Evolutionary conservation across 2,329 filamentous ascomycete genomes (phyloP).

Genomic region (Cylindrodendrum hubeiense): DNA sequence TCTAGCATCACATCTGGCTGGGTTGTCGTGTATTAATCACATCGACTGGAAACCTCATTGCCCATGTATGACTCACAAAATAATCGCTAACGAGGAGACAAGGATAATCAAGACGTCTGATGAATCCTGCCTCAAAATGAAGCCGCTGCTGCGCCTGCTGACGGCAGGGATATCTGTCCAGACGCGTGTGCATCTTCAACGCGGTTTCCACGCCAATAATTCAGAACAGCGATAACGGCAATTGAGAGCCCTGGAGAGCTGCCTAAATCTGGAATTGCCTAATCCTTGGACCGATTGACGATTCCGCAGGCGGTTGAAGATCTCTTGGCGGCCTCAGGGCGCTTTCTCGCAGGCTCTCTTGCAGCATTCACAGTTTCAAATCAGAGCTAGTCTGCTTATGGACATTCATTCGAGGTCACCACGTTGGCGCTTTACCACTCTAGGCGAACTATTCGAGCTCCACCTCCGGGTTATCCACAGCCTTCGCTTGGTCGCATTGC

Average conservation of each 20-base stretch:
- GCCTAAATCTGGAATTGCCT: background rate
- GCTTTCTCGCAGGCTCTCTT: background rate
- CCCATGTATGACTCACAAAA: too few relatives aligned
- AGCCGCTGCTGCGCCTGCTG: background rate
- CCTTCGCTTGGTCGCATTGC: slow-evolving; percentile 27
- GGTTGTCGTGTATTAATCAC: too few relatives aligned
- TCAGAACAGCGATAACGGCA: background rate
- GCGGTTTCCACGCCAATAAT: background rate
- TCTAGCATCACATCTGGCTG: too few relatives aligned
- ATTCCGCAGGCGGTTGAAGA: too few relatives aligned
- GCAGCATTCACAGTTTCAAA: slow-evolving; percentile 27
- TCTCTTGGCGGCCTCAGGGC: background rate
- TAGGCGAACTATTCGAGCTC: slow-evolving; percentile 41
- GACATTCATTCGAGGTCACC: slow-evolving; percentile 21
- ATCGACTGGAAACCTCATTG: too few relatives aligned
- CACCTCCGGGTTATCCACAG: slow-evolving; percentile 16
- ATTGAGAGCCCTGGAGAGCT: background rate
- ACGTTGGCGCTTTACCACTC: slow-evolving; percentile 25
- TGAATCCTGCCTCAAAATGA: background rate
- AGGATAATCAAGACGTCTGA: background rate
- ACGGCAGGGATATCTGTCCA: background rate
- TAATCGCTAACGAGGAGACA: too few relatives aligned
- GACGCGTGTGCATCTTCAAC: background rate
- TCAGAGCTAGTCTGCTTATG: slow-evolving; percentile 12
- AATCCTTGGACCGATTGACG: too few relatives aligned